phyloP scores from a whole-genome alignment of 129 eudicot genomes.

The Silybum marianum region DNA sequence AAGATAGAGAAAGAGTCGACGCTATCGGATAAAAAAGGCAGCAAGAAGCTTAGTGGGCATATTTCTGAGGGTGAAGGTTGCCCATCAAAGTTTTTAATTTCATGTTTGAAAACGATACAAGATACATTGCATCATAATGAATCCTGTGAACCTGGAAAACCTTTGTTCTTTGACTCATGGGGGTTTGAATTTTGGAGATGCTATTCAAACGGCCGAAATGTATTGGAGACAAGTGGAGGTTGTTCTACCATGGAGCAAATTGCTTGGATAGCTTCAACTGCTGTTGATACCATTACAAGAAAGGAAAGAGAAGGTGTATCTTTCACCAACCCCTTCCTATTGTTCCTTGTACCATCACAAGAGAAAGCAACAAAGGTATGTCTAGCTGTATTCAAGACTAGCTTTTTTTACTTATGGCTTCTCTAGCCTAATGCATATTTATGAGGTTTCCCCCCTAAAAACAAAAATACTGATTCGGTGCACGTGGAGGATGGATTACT shows the following conservation, averaged over 20 bases:
- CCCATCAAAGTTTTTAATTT: conserved; percentile 72
- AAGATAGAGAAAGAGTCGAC: conserved; percentile 28
- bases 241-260: conserved; percentile 63
- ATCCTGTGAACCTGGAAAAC: conserved; percentile 41
- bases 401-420: background rate
- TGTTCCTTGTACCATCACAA: conserved; percentile 82
- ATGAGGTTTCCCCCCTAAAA: background rate
- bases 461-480: background rate
- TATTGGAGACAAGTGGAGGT: conserved; percentile 61
- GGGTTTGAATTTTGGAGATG: conserved; percentile 87
- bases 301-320: conserved; percentile 82
- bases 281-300: conserved; percentile 74
- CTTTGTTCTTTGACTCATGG: conserved; percentile 71
- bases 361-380: conserved; percentile 75
- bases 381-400: conserved; percentile 5
- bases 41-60: conserved; percentile 10
- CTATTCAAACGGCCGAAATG: conserved; percentile 62
- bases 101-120: conserved; percentile 73
- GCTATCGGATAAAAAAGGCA: conserved; percentile 3
- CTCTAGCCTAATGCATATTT: background rate
- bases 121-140: conserved; percentile 46
- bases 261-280: conserved; percentile 83
- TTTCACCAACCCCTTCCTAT: conserved; percentile 59
- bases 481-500: background rate
- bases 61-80: conserved; percentile 35